A percentile compares a stretch with the other conserved stretches of the same genome.
These are phyloP conservation scores for Alternaria sp. DNA, from an alignment of 2,329 filamentous ascomycete species.

Conservation along the genomic window DNA sequence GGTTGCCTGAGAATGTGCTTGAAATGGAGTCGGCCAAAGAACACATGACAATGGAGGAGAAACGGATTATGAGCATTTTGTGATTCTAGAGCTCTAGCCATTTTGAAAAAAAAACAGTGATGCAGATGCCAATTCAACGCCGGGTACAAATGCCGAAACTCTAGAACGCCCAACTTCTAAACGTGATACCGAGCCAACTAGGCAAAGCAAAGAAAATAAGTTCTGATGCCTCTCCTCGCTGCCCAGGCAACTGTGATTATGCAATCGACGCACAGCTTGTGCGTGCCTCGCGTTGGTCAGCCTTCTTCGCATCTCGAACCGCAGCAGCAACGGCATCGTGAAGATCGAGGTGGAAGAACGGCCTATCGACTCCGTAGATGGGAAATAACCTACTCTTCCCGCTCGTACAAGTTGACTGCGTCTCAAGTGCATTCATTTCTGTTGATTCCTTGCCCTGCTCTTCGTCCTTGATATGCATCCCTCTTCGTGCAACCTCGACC, in stretches of 20 bases:
- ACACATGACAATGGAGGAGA: neutral
- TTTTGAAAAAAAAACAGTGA: neutral
- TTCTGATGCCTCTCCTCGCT: neutral
- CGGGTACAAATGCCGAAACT: neutral
- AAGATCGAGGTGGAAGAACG: constrained; percentile 44
- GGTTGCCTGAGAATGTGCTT: no score
- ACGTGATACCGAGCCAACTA: no score
- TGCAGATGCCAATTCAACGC: neutral
- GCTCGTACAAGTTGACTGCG: neutral
- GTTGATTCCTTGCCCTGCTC: constrained; percentile 13
- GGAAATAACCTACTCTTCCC: constrained; percentile 10
- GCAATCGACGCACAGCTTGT: neutral
- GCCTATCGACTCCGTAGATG: constrained; percentile 36
- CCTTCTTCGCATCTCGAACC: constrained; percentile 34
- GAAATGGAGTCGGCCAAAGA: neutral
- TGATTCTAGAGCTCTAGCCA: neutral
- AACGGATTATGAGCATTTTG: neutral
- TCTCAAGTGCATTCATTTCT: neutral
- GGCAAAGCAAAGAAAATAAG: neutral
- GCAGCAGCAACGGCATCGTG: constrained; percentile 43
- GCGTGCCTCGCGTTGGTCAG: constrained; percentile 20
- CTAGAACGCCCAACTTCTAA: neutral
- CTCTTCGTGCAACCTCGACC: constrained; percentile 8
- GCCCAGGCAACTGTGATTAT: neutral
- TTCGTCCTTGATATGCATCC: constrained; percentile 16